Evolutionary conservation across 805 yeast genomes (phyloP).

Genomic region (Blastobotrys parvus): DNA sequence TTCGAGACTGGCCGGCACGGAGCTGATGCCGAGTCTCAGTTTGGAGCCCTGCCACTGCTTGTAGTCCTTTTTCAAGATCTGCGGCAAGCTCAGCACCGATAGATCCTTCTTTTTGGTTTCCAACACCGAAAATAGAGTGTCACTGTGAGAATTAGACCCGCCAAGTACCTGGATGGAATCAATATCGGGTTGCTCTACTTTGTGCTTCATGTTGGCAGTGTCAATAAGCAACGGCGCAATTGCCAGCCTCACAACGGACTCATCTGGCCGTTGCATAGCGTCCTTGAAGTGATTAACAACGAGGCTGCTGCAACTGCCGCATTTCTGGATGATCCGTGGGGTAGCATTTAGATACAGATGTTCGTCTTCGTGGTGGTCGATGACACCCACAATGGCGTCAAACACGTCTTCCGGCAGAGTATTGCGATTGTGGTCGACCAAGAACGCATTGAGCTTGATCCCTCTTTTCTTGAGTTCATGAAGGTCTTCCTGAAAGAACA

Average conservation of each 20-base stretch:
- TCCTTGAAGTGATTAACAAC: slow-evolving; percentile 52
- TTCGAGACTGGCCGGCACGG: slow-evolving; percentile 54
- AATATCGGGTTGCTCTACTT: slow-evolving; percentile 51
- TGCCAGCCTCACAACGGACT: slow-evolving; percentile 29
- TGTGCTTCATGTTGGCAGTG: slow-evolving; percentile 57
- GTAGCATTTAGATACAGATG: slow-evolving; percentile 31
- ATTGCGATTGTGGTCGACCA: slow-evolving; percentile 75
- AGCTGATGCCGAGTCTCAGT: slow-evolving; percentile 60
- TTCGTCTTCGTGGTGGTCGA: slow-evolving; percentile 87
- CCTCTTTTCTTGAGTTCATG: slow-evolving; percentile 11
- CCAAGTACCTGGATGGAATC: slow-evolving; percentile 36
- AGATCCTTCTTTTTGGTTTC: slow-evolving; percentile 53
- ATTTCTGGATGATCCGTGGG: slow-evolving; percentile 53
- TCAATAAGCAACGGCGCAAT: slow-evolving; percentile 70
- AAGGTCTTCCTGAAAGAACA: slow-evolving; percentile 66
- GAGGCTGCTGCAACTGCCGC: slow-evolving; percentile 77
- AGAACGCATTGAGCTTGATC: slow-evolving; percentile 33
- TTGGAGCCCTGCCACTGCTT: slow-evolving; percentile 48
- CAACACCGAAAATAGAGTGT: slow-evolving; percentile 29
- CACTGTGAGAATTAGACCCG: slow-evolving; percentile 13
- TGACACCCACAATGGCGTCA: slow-evolving; percentile 42
- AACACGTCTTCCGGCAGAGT: not conserved
- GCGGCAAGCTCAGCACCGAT: slow-evolving; percentile 47
- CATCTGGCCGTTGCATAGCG: not conserved
- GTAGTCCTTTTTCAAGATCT: slow-evolving; percentile 74